Percentiles rank a stretch among this genome's conserved stretches.
Conservation (phyloP, 345 rosid species). For the Chamaenerion angustifolium region DNA sequence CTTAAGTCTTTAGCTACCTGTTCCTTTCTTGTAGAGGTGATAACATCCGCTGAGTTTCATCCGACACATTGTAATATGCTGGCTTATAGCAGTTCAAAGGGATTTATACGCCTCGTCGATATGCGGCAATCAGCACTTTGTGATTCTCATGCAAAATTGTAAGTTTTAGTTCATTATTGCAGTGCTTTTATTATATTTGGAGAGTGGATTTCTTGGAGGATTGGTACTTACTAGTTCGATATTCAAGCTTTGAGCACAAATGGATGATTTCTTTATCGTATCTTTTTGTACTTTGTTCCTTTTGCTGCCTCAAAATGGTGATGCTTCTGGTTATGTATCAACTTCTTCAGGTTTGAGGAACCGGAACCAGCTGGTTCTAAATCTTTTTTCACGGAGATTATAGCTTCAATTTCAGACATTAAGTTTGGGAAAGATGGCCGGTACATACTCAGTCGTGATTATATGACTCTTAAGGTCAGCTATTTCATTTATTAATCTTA, state of each 20-base stretch:
- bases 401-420: conserved; percentile 95
- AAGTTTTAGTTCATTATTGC: conserved; percentile 13
- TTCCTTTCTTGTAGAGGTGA: conserved; percentile 66
- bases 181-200: too few species aligned
- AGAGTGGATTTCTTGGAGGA: too few species aligned
- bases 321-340: not conserved
- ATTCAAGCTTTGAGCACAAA: too few species aligned
- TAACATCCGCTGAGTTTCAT: conserved; percentile 97
- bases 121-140: conserved; percentile 95
- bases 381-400: conserved; percentile 98
- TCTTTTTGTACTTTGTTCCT: too few species aligned
- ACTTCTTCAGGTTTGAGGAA: conserved; percentile 72
- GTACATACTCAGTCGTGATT: conserved; percentile 90
- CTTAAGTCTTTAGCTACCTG: conserved; percentile 1
- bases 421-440: conserved; percentile 86
- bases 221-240: too few species aligned
- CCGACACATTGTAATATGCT: conserved; percentile 83
- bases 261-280: too few species aligned
- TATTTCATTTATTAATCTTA: not conserved
- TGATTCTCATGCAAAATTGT: conserved; percentile 89
- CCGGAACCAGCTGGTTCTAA: conserved; percentile 78
- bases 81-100: conserved; percentile 99
- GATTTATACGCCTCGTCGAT: conserved; percentile 91
- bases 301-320: too few species aligned
- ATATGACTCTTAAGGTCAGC: conserved; percentile 95